Percentiles rank a stretch among this genome's conserved stretches.
These are phyloP conservation scores for Ceratocystis lukuohia DNA, from an alignment of 2,329 filamentous ascomycete genomes.

Conservation along the genomic window DNA sequence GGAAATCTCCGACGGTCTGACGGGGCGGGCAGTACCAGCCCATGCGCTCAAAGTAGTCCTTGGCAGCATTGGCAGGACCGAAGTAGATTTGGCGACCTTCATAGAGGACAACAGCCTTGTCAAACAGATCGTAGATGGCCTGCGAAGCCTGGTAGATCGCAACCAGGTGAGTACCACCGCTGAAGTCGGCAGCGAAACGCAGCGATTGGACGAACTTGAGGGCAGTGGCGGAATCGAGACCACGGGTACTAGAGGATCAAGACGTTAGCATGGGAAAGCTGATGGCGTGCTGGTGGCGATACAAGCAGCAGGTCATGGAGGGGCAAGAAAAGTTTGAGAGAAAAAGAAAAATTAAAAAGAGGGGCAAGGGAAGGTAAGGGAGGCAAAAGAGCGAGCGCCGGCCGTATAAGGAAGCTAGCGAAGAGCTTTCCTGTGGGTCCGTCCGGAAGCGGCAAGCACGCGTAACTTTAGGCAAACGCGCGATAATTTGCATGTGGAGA, in stretches of 20 bases:
- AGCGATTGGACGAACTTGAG: constrained; percentile 59
- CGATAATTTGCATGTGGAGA: neutral
- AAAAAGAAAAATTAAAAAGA: neutral
- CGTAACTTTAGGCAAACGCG: neutral
- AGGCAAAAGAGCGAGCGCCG: neutral
- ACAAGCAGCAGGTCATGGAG: neutral
- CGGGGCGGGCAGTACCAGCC: constrained; percentile 55
- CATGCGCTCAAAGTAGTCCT: constrained; percentile 51
- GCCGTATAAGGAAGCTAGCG: neutral
- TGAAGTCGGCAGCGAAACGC: constrained; percentile 50
- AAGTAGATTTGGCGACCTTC: constrained; percentile 69
- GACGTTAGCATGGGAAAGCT: neutral
- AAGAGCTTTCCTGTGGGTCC: neutral
- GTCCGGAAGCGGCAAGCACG: neutral
- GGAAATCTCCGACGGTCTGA: constrained; percentile 56
- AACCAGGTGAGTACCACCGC: constrained; percentile 47
- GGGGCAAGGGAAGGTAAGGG: neutral
- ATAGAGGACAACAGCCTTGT: constrained; percentile 62
- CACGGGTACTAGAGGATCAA: constrained; percentile 39
- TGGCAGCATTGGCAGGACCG: constrained; percentile 47
- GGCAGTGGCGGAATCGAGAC: constrained; percentile 60
- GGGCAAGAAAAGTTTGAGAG: neutral
- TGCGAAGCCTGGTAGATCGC: constrained; percentile 62
- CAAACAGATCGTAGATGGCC: constrained; percentile 57
- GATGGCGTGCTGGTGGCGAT: neutral